phyloP scores from a whole-genome alignment of 2,329 filamentous ascomycete species.

The Alternaria conjuncta region DNA sequence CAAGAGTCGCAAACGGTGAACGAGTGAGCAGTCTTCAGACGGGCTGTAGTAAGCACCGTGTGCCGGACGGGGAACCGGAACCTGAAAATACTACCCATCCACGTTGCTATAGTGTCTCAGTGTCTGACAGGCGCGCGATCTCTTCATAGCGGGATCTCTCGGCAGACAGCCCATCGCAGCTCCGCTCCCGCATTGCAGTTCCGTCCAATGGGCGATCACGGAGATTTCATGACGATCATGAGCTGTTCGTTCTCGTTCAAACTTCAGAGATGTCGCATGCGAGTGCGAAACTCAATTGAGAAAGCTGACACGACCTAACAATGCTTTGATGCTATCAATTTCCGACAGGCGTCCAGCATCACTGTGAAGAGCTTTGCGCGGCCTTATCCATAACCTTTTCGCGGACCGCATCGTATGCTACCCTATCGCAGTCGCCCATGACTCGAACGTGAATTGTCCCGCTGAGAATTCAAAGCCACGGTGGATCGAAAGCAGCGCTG shows the following conservation, averaged over 20 bases:
- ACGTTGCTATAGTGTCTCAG: conserved; percentile 1
- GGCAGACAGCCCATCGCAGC: conserved; percentile 9
- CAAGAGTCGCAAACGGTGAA: conserved; percentile 13
- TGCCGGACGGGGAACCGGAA: conserved; percentile 18
- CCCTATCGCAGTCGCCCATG: background rate
- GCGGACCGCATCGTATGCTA: background rate
- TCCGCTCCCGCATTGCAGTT: conserved; percentile 16
- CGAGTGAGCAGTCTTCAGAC: background rate
- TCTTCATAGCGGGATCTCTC: conserved; percentile 31
- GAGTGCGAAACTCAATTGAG: conserved; percentile 4
- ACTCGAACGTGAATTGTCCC: background rate
- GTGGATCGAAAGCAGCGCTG: conserved; percentile 1
- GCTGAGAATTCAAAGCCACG: background rate
- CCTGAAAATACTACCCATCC: background rate
- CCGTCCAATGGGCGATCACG: conserved; percentile 20
- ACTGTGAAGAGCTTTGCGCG: background rate
- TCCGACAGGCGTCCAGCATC: conserved; percentile 11
- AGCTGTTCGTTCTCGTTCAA: conserved; percentile 11
- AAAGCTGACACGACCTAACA: background rate
- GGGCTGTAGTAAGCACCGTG: conserved; percentile 7
- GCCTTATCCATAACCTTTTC: background rate
- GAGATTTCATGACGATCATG: conserved; percentile 20
- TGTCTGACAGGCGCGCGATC: conserved; percentile 14
- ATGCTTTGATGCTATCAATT: conserved; percentile 1
- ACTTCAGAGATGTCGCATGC: conserved; percentile 5